A percentile compares a stretch with the other conserved stretches of the same genome.
Conservation (phyloP, 805 yeast genomes). For the Kuraishia cidri region DNA sequence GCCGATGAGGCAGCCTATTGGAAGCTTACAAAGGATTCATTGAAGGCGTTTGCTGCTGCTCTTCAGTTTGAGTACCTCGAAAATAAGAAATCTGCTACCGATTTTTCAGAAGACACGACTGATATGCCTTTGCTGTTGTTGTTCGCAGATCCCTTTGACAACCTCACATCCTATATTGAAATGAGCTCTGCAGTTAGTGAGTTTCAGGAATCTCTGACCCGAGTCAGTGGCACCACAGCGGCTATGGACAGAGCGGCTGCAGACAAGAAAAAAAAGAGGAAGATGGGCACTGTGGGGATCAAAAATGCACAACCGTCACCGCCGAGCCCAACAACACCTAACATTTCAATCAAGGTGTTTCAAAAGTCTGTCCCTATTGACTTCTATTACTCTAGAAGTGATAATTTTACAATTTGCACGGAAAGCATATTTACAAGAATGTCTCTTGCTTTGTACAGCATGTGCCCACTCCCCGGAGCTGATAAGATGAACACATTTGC, state of each 20-base stretch:
- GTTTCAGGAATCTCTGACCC: slow-evolving; percentile 27
- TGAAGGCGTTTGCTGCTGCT: not conserved
- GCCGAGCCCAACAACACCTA: not conserved
- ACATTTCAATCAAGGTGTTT: slow-evolving; percentile 13
- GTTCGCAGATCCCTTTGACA: slow-evolving; percentile 34
- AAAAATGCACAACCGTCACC: not conserved
- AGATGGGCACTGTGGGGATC: slow-evolving; percentile 5
- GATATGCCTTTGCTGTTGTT: slow-evolving; percentile 29
- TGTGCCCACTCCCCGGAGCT: slow-evolving; percentile 27
- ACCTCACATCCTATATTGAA: slow-evolving; percentile 33
- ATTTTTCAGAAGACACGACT: not conserved
- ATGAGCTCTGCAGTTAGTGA: slow-evolving; percentile 36
- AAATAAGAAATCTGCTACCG: not conserved
- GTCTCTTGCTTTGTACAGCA: slow-evolving; percentile 49
- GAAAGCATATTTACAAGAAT: slow-evolving; percentile 28
- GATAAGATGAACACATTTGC: slow-evolving; percentile 21
- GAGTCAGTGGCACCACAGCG: slow-evolving; percentile 5
- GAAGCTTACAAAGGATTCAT: not conserved
- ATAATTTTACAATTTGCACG: slow-evolving; percentile 21
- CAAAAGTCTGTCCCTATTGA: slow-evolving; percentile 32
- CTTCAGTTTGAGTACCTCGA: not conserved
- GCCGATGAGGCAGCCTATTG: too few relatives aligned
- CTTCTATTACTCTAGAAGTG: slow-evolving; percentile 23
- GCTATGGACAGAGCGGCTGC: slow-evolving; percentile 5
- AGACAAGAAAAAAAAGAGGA: slow-evolving; percentile 17